A percentile compares a stretch with the other conserved stretches of the same genome.
Evolutionary conservation across 768 basidiomycete species (phyloP).

Genomic region (Naganishia friedmannii): DNA sequence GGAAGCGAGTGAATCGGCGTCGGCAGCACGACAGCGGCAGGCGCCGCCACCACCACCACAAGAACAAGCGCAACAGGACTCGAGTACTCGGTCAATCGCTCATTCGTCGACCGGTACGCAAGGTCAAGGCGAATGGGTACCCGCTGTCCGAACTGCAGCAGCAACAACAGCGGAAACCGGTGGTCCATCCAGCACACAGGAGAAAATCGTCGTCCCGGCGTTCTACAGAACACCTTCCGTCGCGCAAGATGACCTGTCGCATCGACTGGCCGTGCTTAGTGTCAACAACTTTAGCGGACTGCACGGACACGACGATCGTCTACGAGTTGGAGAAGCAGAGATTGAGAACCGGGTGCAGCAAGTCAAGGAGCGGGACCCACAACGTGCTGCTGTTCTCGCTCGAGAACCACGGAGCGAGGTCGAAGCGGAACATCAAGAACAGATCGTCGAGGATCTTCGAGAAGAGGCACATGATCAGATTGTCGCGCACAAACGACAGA

Average conservation of each 20-base stretch:
- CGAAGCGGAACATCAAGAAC: slow-evolving; percentile 15
- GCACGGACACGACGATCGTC: slow-evolving; percentile 14
- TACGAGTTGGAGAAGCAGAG: slow-evolving; percentile 15
- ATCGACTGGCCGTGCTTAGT: slow-evolving; percentile 31
- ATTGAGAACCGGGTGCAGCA: background rate
- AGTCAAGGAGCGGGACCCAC: slow-evolving; percentile 9
- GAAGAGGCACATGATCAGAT: slow-evolving; percentile 13
- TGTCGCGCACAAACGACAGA: background rate
- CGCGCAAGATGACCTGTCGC: slow-evolving; percentile 24
- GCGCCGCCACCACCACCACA: background rate
- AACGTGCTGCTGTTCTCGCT: background rate
- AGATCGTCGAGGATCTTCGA: background rate
- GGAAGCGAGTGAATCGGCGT: slow-evolving; percentile 3
- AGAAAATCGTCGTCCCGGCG: slow-evolving; percentile 23
- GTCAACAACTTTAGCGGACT: slow-evolving; percentile 29
- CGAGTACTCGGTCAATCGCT: background rate
- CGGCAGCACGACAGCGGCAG: background rate
- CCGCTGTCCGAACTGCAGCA: slow-evolving; percentile 8
- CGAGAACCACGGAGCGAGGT: background rate
- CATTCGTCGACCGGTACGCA: slow-evolving; percentile 2
- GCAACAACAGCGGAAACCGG: background rate
- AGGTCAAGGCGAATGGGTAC: slow-evolving; percentile 29
- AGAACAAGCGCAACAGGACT: background rate
- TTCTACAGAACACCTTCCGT: slow-evolving; percentile 23
- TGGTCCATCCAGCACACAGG: slow-evolving; percentile 7